Base-by-base conservation (phyloP, 1,139 yeast species). In the Candida anutae region DNA sequence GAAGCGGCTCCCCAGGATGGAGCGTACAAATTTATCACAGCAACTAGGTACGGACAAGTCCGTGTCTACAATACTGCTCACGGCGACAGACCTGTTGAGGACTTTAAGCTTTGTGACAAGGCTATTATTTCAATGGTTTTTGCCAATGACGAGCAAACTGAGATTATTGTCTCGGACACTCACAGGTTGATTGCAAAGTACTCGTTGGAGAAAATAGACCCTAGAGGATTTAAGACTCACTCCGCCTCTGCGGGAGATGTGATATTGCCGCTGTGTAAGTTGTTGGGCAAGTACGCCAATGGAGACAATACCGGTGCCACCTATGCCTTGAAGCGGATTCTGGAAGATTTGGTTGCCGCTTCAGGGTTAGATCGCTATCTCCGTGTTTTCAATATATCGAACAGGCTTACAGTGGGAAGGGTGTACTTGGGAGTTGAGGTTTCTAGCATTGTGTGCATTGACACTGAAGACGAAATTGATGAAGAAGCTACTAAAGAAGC, bases 291-390 rank as follows among this genome's bases (percentile, higher is more conserved):
- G 34, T 65, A 43, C 39, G 45, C 58, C 5, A 61, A 52, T 34
- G 71, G 70, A 6, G 62, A 64, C 3, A 64, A 64, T 39, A 62
- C 70, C 13, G 72, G 72, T 37, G 70, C 71, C 12, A 53, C 62
- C 3, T 55, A 54, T 42, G 53, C 49, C 3, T 34, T 40, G 18
- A 37, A 28, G 13, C 36, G 33, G 21, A 62, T 56, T 5, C 45
- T 50, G 22, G 53, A 50, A 29, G 48, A 43, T n/a, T 40, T 59
- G 8, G 45, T 62, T 19, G 66, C 58, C 10, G 66, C 85, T 15
- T 95, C 94, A 23, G 95, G 95, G 0, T 65, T 87, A 21, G 97
- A 88, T 48, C 67, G 95, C 45, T 88, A 85, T 48, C 64, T 85
- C 23, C 68, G 96, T 32, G 83, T 83, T 3, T 88, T 72, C 51